These are phyloP conservation scores for Rutstroemia sp. DNA, from an alignment of 2,329 filamentous ascomycete genomes.

Conservation along the genomic window DNA sequence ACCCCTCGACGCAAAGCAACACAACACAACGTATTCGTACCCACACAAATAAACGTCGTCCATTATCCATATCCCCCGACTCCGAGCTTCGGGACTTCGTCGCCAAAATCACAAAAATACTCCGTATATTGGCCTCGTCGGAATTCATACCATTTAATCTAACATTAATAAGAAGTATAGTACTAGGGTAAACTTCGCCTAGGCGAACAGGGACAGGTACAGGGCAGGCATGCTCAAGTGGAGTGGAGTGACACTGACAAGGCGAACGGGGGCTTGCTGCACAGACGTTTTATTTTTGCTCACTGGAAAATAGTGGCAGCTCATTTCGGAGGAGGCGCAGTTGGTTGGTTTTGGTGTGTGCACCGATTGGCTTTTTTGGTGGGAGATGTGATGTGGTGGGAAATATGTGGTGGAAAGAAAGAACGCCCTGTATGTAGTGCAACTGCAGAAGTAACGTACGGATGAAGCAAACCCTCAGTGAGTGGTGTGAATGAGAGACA, in stretches of 20 bases:
- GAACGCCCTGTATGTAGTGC: no score
- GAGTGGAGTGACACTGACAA: background rate
- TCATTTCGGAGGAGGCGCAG: slow-evolving; percentile 1
- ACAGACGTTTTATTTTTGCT: slow-evolving; percentile 3
- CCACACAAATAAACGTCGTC: background rate
- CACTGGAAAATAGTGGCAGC: background rate
- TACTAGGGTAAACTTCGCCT: background rate
- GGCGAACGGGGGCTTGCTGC: slow-evolving; percentile 3
- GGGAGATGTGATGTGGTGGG: background rate
- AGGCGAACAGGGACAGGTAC: no score
- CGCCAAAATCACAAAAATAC: no score
- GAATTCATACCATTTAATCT: background rate
- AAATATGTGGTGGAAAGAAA: background rate
- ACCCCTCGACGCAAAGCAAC: no score
- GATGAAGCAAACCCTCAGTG: no score
- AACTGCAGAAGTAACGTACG: no score
- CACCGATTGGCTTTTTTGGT: background rate
- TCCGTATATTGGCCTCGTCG: no score
- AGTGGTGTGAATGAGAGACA: no score
- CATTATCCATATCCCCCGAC: background rate
- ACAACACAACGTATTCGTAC: no score
- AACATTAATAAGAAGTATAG: background rate
- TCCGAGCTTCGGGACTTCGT: no score
- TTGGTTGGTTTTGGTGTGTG: background rate
- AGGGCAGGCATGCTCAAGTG: no score